Evolutionary conservation across 129 eudicot genomes (phyloP).

Genomic region (Arctium lappa): DNA sequence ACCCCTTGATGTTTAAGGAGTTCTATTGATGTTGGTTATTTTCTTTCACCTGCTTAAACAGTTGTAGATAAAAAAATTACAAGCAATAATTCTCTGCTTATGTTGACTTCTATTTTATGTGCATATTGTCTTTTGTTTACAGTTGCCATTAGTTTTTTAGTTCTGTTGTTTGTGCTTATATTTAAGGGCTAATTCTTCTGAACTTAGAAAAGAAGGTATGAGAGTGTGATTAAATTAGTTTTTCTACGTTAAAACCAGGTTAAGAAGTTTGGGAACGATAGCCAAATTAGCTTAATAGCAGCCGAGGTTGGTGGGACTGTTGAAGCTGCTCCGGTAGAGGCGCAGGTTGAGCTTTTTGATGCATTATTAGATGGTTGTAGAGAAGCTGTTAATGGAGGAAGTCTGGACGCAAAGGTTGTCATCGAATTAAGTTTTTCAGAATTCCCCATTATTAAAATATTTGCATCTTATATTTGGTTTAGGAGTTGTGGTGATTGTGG

Average conservation of each 20-base stretch:
- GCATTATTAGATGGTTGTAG: slow-evolving; percentile 85
- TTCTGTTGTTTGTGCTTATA: not conserved
- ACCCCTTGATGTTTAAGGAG: too few relatives aligned
- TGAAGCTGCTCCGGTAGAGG: slow-evolving; percentile 91
- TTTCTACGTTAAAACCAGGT: slow-evolving; percentile 42
- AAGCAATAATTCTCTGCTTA: not conserved
- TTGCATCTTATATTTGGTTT: slow-evolving; percentile 16
- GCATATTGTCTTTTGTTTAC: slow-evolving; percentile 5
- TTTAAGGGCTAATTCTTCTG: not conserved
- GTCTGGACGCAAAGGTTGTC: slow-evolving; percentile 67
- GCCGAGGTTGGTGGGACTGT: slow-evolving; percentile 92
- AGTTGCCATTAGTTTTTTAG: not conserved
- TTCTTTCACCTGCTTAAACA: not conserved
- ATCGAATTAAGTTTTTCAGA: not conserved
- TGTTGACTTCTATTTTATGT: slow-evolving; percentile 2
- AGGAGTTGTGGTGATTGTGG: slow-evolving; percentile 12
- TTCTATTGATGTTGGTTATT: not conserved
- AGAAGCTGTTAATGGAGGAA: slow-evolving; percentile 74
- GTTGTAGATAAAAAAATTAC: not conserved
- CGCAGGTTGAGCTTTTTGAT: slow-evolving; percentile 94
- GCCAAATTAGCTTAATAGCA: slow-evolving; percentile 77
- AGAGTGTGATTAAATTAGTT: not conserved
- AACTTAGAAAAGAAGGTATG: not conserved
- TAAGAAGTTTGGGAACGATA: slow-evolving; percentile 89
- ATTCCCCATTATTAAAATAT: not conserved